phyloP scores from a whole-genome alignment of 2,329 filamentous ascomycete species.

The Verticillium nonalfalfae region DNA sequence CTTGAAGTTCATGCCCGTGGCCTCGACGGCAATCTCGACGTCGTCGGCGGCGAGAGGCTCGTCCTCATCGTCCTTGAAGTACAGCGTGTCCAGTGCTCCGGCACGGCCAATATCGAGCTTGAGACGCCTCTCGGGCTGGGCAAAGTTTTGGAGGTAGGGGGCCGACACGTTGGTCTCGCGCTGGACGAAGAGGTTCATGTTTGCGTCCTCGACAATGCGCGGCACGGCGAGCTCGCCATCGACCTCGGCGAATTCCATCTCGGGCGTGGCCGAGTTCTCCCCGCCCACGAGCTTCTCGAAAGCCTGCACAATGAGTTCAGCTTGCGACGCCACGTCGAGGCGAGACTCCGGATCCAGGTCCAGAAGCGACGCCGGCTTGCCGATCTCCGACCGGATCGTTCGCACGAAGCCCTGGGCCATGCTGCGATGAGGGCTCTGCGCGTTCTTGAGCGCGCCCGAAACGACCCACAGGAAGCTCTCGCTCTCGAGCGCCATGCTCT shows the following conservation, averaged over 20 bases:
- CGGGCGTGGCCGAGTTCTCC: not conserved
- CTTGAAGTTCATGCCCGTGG: conserved; percentile 9
- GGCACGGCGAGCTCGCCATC: not conserved
- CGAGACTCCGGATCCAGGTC: not conserved
- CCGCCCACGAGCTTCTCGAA: not conserved
- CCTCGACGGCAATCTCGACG: conserved; percentile 18
- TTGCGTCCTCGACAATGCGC: conserved; percentile 15
- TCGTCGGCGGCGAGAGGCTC: conserved; percentile 7
- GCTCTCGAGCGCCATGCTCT: not conserved
- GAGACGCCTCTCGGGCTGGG: conserved; percentile 12
- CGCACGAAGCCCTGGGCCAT: not conserved
- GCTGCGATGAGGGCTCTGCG: not conserved
- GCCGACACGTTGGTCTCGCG: conserved; percentile 13
- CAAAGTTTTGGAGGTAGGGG: conserved; percentile 8
- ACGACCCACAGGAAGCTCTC: not conserved
- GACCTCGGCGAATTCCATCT: not conserved
- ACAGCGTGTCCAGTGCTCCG: conserved; percentile 1
- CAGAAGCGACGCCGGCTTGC: not conserved
- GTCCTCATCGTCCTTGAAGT: not conserved
- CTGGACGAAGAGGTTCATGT: conserved; percentile 1
- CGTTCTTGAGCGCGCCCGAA: not conserved
- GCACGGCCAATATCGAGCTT: not conserved
- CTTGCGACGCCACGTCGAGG: not conserved
- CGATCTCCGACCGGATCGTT: not conserved
- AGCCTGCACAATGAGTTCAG: not conserved